These are phyloP conservation scores for Agrocybe pediades DNA, from an alignment of 768 basidiomycete species.

Conservation along the genomic window DNA sequence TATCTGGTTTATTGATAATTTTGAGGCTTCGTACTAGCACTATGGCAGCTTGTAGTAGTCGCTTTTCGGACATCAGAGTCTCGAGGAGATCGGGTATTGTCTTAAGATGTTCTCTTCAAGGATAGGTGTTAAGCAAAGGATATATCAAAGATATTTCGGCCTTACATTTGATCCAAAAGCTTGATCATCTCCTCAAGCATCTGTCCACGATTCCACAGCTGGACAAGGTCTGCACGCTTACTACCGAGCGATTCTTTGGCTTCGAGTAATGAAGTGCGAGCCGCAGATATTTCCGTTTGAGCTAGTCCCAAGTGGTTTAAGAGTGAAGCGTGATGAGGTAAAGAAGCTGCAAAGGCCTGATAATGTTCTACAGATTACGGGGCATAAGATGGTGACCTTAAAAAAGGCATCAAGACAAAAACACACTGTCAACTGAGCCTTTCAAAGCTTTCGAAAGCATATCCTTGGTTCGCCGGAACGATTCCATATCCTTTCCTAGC, in stretches of 20 bases:
- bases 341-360: slow-evolving; percentile 90
- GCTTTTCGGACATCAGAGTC: slow-evolving; percentile 93
- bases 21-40: slow-evolving; percentile 88
- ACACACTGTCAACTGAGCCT: slow-evolving; percentile 86
- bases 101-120: slow-evolving; percentile 80
- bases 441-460: slow-evolving; percentile 80
- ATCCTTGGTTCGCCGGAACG: slow-evolving; percentile 75
- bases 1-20: slow-evolving; percentile 87
- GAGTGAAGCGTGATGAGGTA: slow-evolving; percentile 87
- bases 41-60: slow-evolving; percentile 84
- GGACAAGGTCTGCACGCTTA: slow-evolving; percentile 87
- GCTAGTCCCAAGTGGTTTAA: slow-evolving; percentile 70
- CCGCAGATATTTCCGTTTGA: slow-evolving; percentile 72
- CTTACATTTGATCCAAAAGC: slow-evolving; percentile 87
- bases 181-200: slow-evolving; percentile 95
- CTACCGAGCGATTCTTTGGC: slow-evolving; percentile 77
- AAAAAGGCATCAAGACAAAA: slow-evolving; percentile 8
- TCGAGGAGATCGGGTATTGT: slow-evolving; percentile 91
- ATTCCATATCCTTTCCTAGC: slow-evolving; percentile 70
- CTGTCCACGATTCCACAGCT: slow-evolving; percentile 87
- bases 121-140: slow-evolving; percentile 15
- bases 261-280: slow-evolving; percentile 73
- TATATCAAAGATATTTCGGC: neutral
- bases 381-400: neutral
- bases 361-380: slow-evolving; percentile 66